Evolutionary conservation across 495 filamentous ascomycete genomes (phyloP).

Genomic region (Neurospora sp.): DNA sequence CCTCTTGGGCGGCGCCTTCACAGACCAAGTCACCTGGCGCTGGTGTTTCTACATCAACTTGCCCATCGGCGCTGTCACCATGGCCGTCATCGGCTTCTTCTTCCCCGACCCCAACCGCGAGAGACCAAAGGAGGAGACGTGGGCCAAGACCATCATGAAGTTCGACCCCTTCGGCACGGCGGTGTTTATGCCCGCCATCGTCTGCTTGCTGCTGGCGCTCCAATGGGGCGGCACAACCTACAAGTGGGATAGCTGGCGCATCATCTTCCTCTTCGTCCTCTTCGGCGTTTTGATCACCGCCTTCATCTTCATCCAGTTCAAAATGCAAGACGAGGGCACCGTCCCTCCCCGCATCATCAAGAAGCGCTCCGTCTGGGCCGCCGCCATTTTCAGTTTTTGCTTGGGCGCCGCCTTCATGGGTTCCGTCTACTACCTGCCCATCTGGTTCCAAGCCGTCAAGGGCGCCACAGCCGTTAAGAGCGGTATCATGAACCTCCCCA

Average conservation of each 20-base stretch:
- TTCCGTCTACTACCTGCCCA: constrained; percentile 63
- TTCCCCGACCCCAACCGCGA: constrained; percentile 37
- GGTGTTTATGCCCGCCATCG: constrained; percentile 60
- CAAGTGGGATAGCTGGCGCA: constrained; percentile 51
- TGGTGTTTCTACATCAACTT: constrained; percentile 83
- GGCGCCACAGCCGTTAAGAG: constrained; percentile 54
- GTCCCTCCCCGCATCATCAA: constrained; percentile 59
- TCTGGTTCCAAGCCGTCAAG: constrained; percentile 87
- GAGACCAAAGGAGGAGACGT: constrained; percentile 21
- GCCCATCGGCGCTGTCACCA: constrained; percentile 57
- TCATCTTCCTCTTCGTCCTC: constrained; percentile 63
- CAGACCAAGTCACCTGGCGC: constrained; percentile 54
- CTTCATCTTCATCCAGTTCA: constrained; percentile 54
- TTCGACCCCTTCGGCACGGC: constrained; percentile 59
- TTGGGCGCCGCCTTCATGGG: constrained; percentile 58
- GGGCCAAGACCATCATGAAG: constrained; percentile 39
- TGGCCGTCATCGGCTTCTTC: constrained; percentile 50
- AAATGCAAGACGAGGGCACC: constrained; percentile 56
- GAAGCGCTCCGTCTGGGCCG: constrained; percentile 55
- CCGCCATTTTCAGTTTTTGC: constrained; percentile 42
- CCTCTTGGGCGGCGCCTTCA: constrained; percentile 51
- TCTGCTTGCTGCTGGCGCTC: constrained; percentile 66
- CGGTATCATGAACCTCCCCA: constrained; percentile 68
- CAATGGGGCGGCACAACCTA: constrained; percentile 78
- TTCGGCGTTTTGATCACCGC: constrained; percentile 52